Base-by-base conservation (phyloP, 257 asterid genomes). In the Thymus quinquecostatus region DNA sequence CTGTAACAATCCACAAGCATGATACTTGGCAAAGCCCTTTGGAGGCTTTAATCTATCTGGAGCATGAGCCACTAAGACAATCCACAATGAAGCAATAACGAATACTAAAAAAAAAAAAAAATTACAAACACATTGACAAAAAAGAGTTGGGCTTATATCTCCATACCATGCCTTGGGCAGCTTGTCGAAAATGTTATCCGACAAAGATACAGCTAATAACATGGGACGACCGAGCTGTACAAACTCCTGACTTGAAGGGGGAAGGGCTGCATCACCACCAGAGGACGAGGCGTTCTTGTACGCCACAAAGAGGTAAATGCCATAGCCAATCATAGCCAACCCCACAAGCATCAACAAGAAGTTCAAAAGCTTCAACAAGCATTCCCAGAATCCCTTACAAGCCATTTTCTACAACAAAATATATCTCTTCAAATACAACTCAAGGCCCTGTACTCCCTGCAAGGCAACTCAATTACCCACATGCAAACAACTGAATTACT, bases 151-250 rank as follows among this genome's bases (percentile, higher is more conserved):
- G 10, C 2, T 14, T 0, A 30, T 40, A 55, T 66, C 44, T 34
- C 5, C 83, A 49, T 91, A 91, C 98, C 98, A 94, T 57, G 96
- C 92, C 86, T 87, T 91, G 9, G 98, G 98, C 71, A 94, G 94
- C 69, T 91, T 94, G 86, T 91, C 97, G 33, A 89, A 86, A 70
- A 89, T 82, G 87, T 47, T 89, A 76, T 74, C 88, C 50, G 71
- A 88, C 78, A 89, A 71, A 65, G 92, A 80, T 60, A 95, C 85
- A 11, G 92, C 88, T 68, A 92, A 71, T 47, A 95, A 85, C 98
- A 95, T 82, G 21, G 99, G 98, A 13, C 99, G 95, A 60, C 99
- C 96, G 8, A 95, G 81, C 84, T 89, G 83, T 11, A 89, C 81
- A 48, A 84, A 1, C 27, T 82, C 96, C 44, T 47, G 84, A 62